Conservation (phyloP, 1,284 basidiomycete genomes). For the Lentinula novae-zelandiae region DNA sequence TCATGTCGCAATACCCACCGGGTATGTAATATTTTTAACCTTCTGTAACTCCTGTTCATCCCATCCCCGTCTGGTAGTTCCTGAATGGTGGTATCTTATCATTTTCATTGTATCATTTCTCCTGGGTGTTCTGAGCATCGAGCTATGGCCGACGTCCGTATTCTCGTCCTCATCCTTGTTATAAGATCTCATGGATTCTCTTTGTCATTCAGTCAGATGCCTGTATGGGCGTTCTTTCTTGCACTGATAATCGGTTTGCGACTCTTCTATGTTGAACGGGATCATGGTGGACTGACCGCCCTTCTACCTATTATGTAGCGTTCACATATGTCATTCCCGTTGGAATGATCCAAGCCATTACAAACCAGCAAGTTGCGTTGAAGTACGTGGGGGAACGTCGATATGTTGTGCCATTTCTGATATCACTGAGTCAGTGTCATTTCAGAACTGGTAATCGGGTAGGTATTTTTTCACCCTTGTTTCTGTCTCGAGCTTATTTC, state of each 20-base stretch:
- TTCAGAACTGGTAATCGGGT: conserved; percentile 32
- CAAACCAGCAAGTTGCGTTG: conserved; percentile 48
- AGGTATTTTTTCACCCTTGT: conserved; percentile 19
- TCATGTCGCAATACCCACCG: conserved; percentile 78
- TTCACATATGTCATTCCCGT: conserved; percentile 56
- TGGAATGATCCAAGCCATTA: conserved; percentile 50
- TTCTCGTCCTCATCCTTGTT: background rate
- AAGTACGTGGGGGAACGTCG: conserved; percentile 22
- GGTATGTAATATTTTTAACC: conserved; percentile 19
- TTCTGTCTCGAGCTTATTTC: background rate
- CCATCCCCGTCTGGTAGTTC: conserved; percentile 4
- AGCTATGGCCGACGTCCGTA: conserved; percentile 58
- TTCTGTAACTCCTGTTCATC: background rate
- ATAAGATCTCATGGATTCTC: background rate
- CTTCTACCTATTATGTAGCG: conserved; percentile 16
- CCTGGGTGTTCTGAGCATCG: conserved; percentile 66
- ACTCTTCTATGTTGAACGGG: conserved; percentile 8
- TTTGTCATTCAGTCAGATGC: conserved; percentile 27
- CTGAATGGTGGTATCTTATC: conserved; percentile 25
- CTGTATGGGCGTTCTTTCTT: conserved; percentile 41
- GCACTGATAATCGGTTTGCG: conserved; percentile 29
- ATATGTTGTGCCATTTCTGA: background rate
- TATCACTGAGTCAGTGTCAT: conserved; percentile 14
- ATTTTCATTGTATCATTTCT: conserved; percentile 40
- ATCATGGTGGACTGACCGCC: background rate